Conservation (phyloP, 768 basidiomycete genomes). For the Hygrocybe coccinea region DNA sequence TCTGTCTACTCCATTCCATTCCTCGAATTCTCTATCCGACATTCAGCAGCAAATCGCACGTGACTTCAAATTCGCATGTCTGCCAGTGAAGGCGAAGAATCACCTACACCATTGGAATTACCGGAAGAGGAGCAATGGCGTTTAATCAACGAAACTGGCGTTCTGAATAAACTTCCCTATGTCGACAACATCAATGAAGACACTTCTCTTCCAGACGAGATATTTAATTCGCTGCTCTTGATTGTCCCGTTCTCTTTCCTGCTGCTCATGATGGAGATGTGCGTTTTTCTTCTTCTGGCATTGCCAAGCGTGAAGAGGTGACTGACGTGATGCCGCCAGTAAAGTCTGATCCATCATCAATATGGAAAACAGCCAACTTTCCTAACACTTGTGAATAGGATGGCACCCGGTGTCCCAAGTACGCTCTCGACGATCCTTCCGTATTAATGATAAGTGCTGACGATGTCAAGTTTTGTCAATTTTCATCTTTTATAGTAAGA, state of each 20-base stretch:
- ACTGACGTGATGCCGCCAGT: not conserved
- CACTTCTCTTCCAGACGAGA: conserved; percentile 54
- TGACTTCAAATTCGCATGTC: not conserved
- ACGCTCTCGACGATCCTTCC: conserved; percentile 24
- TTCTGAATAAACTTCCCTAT: conserved; percentile 36
- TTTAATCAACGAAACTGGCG: conserved; percentile 60
- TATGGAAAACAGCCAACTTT: conserved; percentile 60
- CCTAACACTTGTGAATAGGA: conserved; percentile 46
- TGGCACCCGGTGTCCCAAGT: conserved; percentile 72
- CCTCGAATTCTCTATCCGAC: conserved; percentile 31
- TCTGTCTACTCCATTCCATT: conserved; percentile 27
- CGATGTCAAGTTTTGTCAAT: conserved; percentile 54
- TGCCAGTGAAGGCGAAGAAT: conserved; percentile 8
- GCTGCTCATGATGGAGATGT: conserved; percentile 83
- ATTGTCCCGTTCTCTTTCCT: conserved; percentile 74
- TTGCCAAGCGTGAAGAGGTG: conserved; percentile 3
- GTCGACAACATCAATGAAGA: conserved; percentile 39
- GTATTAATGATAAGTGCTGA: not conserved
- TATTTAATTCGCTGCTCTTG: conserved; percentile 59
- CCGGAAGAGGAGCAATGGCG: conserved; percentile 77
- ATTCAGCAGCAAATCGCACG: not conserved
- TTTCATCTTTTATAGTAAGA: conserved; percentile 73
- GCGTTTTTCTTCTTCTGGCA: conserved; percentile 30
- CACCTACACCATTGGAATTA: conserved; percentile 41
- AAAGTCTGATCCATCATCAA: conserved; percentile 72